Percentiles rank a stretch among this genome's conserved stretches.
phyloP scores from a whole-genome alignment of 768 basidiomycete species.

The Rhodotorula babjevae region DNA sequence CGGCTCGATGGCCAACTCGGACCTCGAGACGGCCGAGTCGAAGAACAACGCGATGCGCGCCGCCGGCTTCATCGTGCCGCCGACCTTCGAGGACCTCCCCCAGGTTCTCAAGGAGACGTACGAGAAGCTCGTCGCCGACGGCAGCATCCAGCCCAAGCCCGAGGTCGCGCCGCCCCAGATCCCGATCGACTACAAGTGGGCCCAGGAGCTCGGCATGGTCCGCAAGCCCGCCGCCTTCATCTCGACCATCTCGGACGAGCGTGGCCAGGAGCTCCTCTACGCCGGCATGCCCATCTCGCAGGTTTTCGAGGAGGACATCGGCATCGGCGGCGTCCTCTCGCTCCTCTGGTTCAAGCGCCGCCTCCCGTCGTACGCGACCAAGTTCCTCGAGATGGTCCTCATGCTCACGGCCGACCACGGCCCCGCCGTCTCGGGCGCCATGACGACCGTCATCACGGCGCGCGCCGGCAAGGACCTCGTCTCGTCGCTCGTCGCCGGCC shows the following conservation, averaged over 20 bases:
- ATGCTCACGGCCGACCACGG: constrained; percentile 96
- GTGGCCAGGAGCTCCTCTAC: constrained; percentile 95
- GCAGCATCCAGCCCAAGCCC: constrained; percentile 62
- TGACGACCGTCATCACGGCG: constrained; percentile 99
- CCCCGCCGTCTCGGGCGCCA: constrained; percentile 58
- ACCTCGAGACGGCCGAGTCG: constrained; percentile 93
- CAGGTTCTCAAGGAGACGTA: constrained; percentile 77
- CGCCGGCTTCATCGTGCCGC: constrained; percentile 93
- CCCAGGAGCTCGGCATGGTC: constrained; percentile 94
- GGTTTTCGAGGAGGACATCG: constrained; percentile 73
- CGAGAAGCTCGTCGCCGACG: constrained; percentile 66
- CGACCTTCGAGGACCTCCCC: constrained; percentile 95
- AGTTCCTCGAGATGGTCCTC: constrained; percentile 99
- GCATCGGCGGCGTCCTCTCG: constrained; percentile 85
- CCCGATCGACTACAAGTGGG: constrained; percentile 99
- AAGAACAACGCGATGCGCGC: constrained; percentile 94
- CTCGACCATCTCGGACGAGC: constrained; percentile 91
- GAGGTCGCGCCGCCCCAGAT: constrained; percentile 91
- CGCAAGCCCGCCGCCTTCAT: constrained; percentile 87
- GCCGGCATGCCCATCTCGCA: constrained; percentile 98
- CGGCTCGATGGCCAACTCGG: constrained; percentile 95
- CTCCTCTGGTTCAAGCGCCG: constrained; percentile 97
- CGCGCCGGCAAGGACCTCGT: constrained; percentile 99
- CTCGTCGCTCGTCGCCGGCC: constrained; percentile 89
- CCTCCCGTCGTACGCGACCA: constrained; percentile 85